Base-by-base conservation (phyloP, 2,329 filamentous ascomycete genomes). In the Dactylellina sp. region DNA sequence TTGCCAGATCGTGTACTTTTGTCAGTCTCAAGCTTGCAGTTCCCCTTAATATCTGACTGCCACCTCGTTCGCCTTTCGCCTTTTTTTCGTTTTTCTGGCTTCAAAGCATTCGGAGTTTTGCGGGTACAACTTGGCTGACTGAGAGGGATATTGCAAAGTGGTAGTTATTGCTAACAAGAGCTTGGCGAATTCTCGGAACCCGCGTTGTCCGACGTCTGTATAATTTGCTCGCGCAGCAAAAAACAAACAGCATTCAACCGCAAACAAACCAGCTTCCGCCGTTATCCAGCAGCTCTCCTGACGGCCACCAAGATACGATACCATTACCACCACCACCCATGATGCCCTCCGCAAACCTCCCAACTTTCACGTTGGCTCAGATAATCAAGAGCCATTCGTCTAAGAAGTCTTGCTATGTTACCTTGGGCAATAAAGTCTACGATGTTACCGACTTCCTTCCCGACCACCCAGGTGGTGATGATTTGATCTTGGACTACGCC, bases 381-480 rank as follows among this genome's bases (percentile, higher is more conserved):
- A 89, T 99, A 79, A 76, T 55, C 56, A 88, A 89, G 81, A 84
- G 88, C 78, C 93, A 96, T 82, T 94, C 91, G 81, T 89, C 87
- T 50, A 83, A 84, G 55, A 87, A 92, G 80, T 96, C 92, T 53
- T 98, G 94, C 84, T 99, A 93, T 84, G 93, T 99, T 78, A 95
- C 91, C 1, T 85, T 97, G 62, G 93, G 92, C 75, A 86, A 87
- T 70, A 96, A 94, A 78, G 94, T 99, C 78, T 99, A 93, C 85
- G 94, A 99, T 84, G 86, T 99, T 76, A 97, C 95, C 71, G 88
- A 91, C 64, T 99, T 99, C 80, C 82, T 97, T 75, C 88, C 93
- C 59, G 89, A 93, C 77, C 95, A 99, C 81, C 95, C 95, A 22
- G 95, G 95, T 77, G 95, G 95, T 70, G 88, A 88, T 78, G 91